Evolutionary conservation across 805 yeast genomes (phyloP).

Genomic region (Starmerella floricola): DNA sequence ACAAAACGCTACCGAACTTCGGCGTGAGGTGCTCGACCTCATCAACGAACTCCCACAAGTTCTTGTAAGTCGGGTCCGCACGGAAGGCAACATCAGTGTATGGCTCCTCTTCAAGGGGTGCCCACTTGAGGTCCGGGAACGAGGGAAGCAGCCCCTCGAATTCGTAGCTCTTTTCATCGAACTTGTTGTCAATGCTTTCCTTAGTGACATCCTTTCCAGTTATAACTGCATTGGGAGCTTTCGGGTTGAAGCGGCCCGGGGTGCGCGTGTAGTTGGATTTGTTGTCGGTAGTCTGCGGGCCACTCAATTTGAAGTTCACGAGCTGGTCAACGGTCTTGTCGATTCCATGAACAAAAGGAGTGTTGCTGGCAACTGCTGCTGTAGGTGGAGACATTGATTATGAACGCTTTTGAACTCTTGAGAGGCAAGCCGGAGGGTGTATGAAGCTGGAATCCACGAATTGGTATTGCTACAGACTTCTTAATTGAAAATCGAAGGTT

Average conservation of each 20-base stretch:
- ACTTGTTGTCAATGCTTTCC: conserved; percentile 1
- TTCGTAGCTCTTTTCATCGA: conserved; percentile 21
- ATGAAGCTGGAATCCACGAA: too few species aligned
- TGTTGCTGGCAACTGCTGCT: conserved; percentile 1
- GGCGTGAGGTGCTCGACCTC: conserved; percentile 43
- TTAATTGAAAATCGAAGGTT: background rate
- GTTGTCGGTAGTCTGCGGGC: background rate
- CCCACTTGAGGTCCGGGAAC: conserved; percentile 29
- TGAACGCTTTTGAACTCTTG: too few species aligned
- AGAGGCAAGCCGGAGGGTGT: too few species aligned
- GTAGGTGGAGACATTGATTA: conserved; percentile 12
- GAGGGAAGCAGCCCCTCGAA: conserved; percentile 25
- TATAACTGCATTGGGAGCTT: conserved; percentile 4
- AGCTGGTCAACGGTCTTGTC: conserved; percentile 6
- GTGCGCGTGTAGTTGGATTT: background rate
- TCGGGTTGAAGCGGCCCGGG: conserved; percentile 11
- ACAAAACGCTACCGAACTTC: conserved; percentile 54
- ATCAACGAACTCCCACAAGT: conserved; percentile 24
- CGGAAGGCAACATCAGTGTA: conserved; percentile 23
- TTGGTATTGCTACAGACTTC: too few species aligned
- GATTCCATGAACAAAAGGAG: background rate
- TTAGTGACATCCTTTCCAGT: conserved; percentile 6
- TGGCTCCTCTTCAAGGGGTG: conserved; percentile 21
- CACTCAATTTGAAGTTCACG: conserved; percentile 3
- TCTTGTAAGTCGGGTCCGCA: conserved; percentile 26